Evolutionary conservation across 2,329 filamentous ascomycete species (phyloP), one percentile per base, ranked within the genome.

Genomic region (Shiraia bambusicola): DNA sequence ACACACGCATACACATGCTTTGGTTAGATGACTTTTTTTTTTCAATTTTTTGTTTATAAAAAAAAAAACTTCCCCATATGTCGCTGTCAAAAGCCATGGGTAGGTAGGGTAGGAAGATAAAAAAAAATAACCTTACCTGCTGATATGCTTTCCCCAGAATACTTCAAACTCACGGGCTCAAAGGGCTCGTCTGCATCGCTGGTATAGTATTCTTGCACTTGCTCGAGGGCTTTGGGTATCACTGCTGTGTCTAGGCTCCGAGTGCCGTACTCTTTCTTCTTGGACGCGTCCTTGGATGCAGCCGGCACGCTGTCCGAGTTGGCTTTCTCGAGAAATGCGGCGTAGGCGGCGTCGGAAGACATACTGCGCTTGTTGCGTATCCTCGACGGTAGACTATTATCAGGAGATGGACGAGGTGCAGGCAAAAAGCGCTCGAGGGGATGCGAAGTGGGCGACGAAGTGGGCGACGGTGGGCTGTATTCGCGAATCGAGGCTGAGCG

Each of bases 181-280:
- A 95, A 95, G 4, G 86, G 84, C 74, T 94, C 88, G 65, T 95
- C 90, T 22, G 88, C 82, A 45, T 95, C 91, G 48, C 86, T 93
- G 12, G 80, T 69, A 67, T 93, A 95, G 62, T 85, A 83, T 30
- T 76, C 78, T 42, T 85, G 74, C 3, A 68, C 58, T 13, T 56
- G 48, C 49, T 63, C 47, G 29, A 71, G 54, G 36, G 28, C 58
- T 29, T 55, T 47, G 2, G 90, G 88, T 38, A 90, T n/a, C n/a
- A n/a, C 77, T 45, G 76, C 67, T 37, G 78, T 75, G 50, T 74
- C 65, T 26, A 76, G 70, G 34, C 61, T 63, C 55, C 65, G 65
- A 22, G 66, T 65, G 26, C 61, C 56, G 40, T 64, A 59, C 33
- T 46, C 43, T 29, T 54, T 52, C 47, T 64, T 61, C 15, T 52